Conservation (phyloP, 1,284 basidiomycete species). For the Boletus sp. region DNA sequence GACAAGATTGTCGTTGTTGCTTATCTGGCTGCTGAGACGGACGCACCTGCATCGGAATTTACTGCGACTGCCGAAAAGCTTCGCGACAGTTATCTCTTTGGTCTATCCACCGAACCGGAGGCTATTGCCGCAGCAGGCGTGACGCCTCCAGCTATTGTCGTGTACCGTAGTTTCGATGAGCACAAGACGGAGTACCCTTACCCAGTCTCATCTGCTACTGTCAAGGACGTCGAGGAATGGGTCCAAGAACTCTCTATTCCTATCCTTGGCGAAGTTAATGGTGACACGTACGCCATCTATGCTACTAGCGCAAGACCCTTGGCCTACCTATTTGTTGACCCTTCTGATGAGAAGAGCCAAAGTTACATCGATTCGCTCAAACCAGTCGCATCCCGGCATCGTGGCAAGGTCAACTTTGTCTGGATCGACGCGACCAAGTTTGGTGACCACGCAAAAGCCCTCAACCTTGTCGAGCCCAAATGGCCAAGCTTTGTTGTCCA, state of each 20-base stretch:
- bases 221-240: constrained; percentile 75
- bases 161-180: constrained; percentile 96
- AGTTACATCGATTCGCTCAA: constrained; percentile 71
- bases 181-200: constrained; percentile 73
- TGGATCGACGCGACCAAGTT: constrained; percentile 98
- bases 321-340: constrained; percentile 95
- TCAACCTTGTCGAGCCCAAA: constrained; percentile 83
- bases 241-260: constrained; percentile 87
- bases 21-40: constrained; percentile 74
- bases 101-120: constrained; percentile 75
- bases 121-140: constrained; percentile 75
- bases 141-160: constrained; percentile 81
- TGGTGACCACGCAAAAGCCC: constrained; percentile 92
- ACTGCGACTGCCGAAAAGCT: constrained; percentile 80
- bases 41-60: constrained; percentile 74
- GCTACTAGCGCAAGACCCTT: constrained; percentile 84
- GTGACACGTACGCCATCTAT: constrained; percentile 93
- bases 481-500: constrained; percentile 98
- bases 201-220: constrained; percentile 60
- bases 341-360: constrained; percentile 69
- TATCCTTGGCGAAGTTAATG: constrained; percentile 90
- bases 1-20: constrained; percentile 94
- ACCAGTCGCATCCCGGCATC: constrained; percentile 80
- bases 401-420: constrained; percentile 94
- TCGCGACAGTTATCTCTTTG: constrained; percentile 95